Conservation (phyloP, 1,284 basidiomycete genomes). For the Tranzscheliella williamsii region DNA sequence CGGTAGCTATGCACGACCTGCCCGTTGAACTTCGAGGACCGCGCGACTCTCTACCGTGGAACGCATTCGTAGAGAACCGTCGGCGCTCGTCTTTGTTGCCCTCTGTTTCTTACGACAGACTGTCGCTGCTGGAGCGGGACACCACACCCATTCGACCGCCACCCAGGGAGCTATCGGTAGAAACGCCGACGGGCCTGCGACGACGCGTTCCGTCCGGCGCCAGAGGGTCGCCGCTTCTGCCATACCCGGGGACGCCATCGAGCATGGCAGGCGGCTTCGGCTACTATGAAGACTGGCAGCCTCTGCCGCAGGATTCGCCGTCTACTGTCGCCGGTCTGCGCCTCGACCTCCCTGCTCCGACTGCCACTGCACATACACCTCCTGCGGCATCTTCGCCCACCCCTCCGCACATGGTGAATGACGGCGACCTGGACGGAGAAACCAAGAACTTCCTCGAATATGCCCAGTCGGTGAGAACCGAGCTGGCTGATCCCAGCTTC, state of each 20-base stretch:
- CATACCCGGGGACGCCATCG: slow-evolving; percentile 8
- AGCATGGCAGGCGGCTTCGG: too few species aligned
- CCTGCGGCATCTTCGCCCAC: slow-evolving; percentile 9
- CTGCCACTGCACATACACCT: neutral
- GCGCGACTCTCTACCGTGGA: slow-evolving; percentile 31
- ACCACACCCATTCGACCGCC: slow-evolving; percentile 14
- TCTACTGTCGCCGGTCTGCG: too few species aligned
- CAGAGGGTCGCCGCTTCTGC: slow-evolving; percentile 15
- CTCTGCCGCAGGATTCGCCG: too few species aligned
- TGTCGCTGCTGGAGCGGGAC: slow-evolving; percentile 13
- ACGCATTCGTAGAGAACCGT: slow-evolving; percentile 25
- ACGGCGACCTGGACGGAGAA: slow-evolving; percentile 25
- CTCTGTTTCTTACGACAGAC: slow-evolving; percentile 21
- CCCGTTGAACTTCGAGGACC: slow-evolving; percentile 6
- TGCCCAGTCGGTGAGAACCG: slow-evolving; percentile 5
- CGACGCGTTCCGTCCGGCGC: slow-evolving; percentile 3
- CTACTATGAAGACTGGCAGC: too few species aligned
- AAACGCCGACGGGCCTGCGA: slow-evolving; percentile 33
- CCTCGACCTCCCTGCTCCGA: slow-evolving; percentile 4
- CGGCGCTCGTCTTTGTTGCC: slow-evolving; percentile 33
- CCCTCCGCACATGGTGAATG: too few species aligned
- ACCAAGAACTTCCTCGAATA: slow-evolving; percentile 38
- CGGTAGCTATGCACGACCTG: neutral
- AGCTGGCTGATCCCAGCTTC: slow-evolving; percentile 23
- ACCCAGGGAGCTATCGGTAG: slow-evolving; percentile 18